phyloP scores from a whole-genome alignment of 2,329 filamentous ascomycete species.

The Apiospora rasikravindrae region DNA sequence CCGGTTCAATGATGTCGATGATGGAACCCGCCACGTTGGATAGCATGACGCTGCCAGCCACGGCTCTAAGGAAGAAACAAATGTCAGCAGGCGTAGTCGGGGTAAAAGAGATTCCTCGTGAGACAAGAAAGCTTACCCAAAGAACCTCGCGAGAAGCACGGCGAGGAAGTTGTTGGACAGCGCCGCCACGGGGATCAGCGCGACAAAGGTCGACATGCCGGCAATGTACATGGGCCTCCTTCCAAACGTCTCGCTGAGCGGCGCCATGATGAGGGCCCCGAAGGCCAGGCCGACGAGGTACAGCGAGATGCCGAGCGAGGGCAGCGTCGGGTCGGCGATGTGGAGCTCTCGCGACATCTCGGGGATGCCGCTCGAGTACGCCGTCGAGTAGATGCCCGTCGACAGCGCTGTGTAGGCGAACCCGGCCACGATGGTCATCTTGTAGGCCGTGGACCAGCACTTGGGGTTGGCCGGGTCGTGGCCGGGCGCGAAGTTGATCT shows the following conservation, averaged over 20 bases:
- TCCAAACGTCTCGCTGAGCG: constrained; percentile 60
- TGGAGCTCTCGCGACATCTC: constrained; percentile 61
- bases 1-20: constrained; percentile 63
- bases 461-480: constrained; percentile 58
- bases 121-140: constrained; percentile 33
- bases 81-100: background rate
- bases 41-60: constrained; percentile 67
- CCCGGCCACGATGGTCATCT: background rate
- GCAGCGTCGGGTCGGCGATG: constrained; percentile 51
- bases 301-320: constrained; percentile 65
- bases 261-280: constrained; percentile 64
- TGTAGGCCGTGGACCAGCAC: constrained; percentile 56
- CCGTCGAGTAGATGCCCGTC: constrained; percentile 62
- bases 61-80: constrained; percentile 41
- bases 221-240: constrained; percentile 59
- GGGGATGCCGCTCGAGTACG: constrained; percentile 62
- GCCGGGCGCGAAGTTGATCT: constrained; percentile 62
- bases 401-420: constrained; percentile 20
- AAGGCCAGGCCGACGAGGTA: constrained; percentile 66
- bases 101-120: too few species aligned
- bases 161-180: constrained; percentile 59
- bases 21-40: constrained; percentile 67
- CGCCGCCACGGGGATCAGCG: constrained; percentile 65
- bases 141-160: constrained; percentile 62
- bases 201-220: constrained; percentile 57